Evolutionary conservation across 2,329 filamentous ascomycete species (phyloP).

Genomic region (Diplodia corticola): DNA sequence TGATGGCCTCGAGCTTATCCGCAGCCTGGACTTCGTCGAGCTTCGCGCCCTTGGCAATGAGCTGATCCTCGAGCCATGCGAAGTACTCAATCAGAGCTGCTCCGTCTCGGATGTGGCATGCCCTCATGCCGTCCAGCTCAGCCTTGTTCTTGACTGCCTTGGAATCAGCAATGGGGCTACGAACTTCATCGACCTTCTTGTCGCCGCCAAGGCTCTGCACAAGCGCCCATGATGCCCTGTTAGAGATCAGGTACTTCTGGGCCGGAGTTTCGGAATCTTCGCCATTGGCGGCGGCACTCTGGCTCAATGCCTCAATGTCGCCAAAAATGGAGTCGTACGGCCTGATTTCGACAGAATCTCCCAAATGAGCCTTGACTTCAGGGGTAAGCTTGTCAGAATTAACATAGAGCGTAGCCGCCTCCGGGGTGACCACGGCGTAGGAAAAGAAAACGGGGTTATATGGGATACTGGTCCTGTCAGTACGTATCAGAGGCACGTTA

Average conservation of each 20-base stretch:
- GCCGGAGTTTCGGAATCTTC: conserved; percentile 39
- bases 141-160: conserved; percentile 93
- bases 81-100: conserved; percentile 90
- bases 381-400: conserved; percentile 74
- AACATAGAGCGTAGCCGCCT: conserved; percentile 75
- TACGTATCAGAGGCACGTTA: neutral
- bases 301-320: conserved; percentile 68
- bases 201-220: conserved; percentile 84
- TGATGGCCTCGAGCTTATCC: conserved; percentile 80
- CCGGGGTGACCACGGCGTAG: conserved; percentile 83
- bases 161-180: conserved; percentile 84
- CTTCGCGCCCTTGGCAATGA: conserved; percentile 68
- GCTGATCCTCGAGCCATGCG: conserved; percentile 91
- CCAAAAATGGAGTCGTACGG: conserved; percentile 81
- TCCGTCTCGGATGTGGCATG: conserved; percentile 91
- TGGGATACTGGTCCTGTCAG: conserved; percentile 62
- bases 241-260: conserved; percentile 82
- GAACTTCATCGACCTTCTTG: conserved; percentile 77
- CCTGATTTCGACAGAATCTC: conserved; percentile 68
- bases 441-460: conserved; percentile 99
- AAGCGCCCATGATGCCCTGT: conserved; percentile 88
- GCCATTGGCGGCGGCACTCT: conserved; percentile 38
- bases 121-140: conserved; percentile 88
- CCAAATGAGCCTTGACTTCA: conserved; percentile 69
- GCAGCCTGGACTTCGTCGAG: conserved; percentile 90